These are phyloP conservation scores for Ceratocystis ficicola DNA, from an alignment of 2,329 filamentous ascomycete genomes.

Conservation along the genomic window DNA sequence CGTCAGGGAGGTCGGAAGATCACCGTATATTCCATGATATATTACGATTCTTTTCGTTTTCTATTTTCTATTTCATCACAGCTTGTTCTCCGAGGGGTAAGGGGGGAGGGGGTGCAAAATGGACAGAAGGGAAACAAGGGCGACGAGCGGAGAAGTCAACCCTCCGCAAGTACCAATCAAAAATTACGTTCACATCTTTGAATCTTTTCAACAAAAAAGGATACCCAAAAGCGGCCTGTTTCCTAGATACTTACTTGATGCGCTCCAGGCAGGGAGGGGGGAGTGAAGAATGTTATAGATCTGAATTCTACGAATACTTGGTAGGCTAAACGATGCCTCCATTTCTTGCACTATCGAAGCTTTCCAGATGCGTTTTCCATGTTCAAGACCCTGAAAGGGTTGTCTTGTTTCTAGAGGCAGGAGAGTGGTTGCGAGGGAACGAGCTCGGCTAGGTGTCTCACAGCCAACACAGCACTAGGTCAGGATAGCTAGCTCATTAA, in stretches of 20 bases:
- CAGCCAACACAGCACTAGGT: neutral
- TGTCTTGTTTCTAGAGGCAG: neutral
- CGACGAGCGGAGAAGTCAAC: neutral
- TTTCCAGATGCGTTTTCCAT: neutral
- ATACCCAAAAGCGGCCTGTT: conserved; percentile 4
- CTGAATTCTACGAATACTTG: neutral
- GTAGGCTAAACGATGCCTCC: neutral
- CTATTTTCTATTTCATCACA: neutral
- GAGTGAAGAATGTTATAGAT: neutral
- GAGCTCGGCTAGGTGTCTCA: neutral
- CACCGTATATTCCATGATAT: neutral
- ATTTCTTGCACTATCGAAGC: neutral
- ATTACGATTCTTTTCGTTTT: neutral
- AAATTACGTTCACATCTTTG: conserved; percentile 3
- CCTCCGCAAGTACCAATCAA: neutral
- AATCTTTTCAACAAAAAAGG: conserved; percentile 5
- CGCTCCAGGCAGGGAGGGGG: neutral
- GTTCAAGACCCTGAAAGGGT: neutral
- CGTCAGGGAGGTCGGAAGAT: conserved; percentile 7
- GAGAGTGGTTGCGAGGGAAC: neutral
- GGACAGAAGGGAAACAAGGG: neutral
- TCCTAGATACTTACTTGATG: neutral
- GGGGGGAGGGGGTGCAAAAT: neutral
- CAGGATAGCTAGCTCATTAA: neutral
- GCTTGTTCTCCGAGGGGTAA: neutral